Evolutionary conservation across 305 asterid species (phyloP), one percentile per base, ranked within the genome.

Genomic region (Fraxinus paxiana): DNA sequence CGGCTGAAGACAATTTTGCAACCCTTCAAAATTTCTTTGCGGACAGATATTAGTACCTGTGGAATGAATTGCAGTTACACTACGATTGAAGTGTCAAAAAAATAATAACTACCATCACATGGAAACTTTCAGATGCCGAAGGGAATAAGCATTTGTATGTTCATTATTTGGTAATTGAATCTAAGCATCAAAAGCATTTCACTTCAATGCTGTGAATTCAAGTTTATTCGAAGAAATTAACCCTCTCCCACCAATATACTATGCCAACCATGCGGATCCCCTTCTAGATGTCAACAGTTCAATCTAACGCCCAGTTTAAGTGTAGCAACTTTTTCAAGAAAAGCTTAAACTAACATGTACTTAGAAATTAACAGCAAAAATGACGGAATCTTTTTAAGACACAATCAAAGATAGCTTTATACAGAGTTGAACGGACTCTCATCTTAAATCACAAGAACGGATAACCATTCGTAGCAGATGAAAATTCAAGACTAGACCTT

Each of bases 1-100:
- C 88, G 91, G 20, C 81, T 89, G 88, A 92, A 92, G 28, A 92
- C 90, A 7, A 91, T 35, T 77, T 85, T 92, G 83, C 95, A 90
- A 1, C 81, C 95, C 85, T 79, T 75, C 81, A 92, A 61, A 18
- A 91, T 61, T 78, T 92, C 94, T 83, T 82, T 86, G 35, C 87
- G 84, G 72, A 90, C 89, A 8, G 81, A 77, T 82, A 89, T 88
- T 73, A 92, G 85, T 77, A 89, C 86, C 97, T 92, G 88, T 13
- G 12, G 37, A n/a, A 30, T 35, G 80, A 79, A 78, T 41, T 31
- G 31, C 35, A 65, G 20, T 65, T 65, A 65, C 33, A 46, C 7
- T 46, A 15, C 56, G 6, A 46, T 46, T 13, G 56, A 46, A 13
- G 18, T 46, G 56, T 3, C 18, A 46, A 46, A 4, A 46, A 46